Evolutionary conservation across 2,329 filamentous ascomycete genomes (phyloP).

Genomic region (Rutstroemia sp.): DNA sequence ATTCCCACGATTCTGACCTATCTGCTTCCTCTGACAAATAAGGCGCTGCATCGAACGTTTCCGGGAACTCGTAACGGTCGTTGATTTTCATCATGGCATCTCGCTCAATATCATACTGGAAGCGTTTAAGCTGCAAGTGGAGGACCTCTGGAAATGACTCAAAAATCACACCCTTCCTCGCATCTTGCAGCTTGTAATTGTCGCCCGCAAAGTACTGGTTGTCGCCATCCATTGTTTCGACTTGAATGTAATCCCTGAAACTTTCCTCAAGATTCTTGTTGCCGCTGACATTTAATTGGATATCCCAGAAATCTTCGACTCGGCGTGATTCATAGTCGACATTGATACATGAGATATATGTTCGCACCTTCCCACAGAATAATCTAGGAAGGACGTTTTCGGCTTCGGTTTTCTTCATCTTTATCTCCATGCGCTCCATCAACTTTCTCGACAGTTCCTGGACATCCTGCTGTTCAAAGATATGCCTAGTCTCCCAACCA

Average conservation of each 20-base stretch:
- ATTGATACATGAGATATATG: constrained; percentile 97
- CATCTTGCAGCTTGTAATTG: constrained; percentile 87
- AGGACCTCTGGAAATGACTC: constrained; percentile 90
- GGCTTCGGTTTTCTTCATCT: constrained; percentile 93
- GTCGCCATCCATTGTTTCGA: constrained; percentile 94
- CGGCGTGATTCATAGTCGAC: constrained; percentile 95
- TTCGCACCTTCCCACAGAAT: constrained; percentile 97
- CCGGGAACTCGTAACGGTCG: constrained; percentile 83
- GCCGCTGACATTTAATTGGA: constrained; percentile 91
- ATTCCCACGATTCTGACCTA: constrained; percentile 80
- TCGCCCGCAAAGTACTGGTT: constrained; percentile 96
- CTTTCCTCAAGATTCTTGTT: constrained; percentile 91
- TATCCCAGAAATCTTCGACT: constrained; percentile 97
- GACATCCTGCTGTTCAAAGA: constrained; percentile 98
- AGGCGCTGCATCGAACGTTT: constrained; percentile 73
- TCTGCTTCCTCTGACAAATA: constrained; percentile 85
- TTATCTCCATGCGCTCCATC: constrained; percentile 95
- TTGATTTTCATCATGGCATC: constrained; percentile 99
- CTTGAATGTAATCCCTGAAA: constrained; percentile 92
- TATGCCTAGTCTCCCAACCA: constrained; percentile 95
- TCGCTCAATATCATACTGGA: constrained; percentile 93
- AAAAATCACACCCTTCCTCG: constrained; percentile 96
- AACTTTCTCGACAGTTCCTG: constrained; percentile 93
- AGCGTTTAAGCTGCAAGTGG: constrained; percentile 91
- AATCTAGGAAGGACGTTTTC: constrained; percentile 84